phyloP scores from a whole-genome alignment of 345 rosid genomes.

The Brassica incana region DNA sequence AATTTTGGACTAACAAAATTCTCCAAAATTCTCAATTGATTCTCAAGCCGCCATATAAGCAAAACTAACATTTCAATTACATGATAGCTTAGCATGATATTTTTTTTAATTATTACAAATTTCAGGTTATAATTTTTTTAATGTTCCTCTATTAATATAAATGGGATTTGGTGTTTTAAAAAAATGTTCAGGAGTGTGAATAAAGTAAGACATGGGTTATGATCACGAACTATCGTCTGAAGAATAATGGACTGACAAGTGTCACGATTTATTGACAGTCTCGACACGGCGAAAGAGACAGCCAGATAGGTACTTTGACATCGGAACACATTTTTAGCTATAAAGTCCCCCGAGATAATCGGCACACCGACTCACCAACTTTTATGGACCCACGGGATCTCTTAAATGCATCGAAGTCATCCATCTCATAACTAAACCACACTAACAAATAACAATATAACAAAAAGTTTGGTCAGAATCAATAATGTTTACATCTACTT shows the following conservation, averaged over 20 bases:
- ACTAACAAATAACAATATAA: conserved; percentile 7
- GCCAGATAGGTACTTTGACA: conserved; percentile 30
- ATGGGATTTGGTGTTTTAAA: too few species aligned
- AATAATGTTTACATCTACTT: conserved; percentile 30
- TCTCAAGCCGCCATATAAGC: too few species aligned
- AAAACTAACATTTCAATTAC: too few species aligned
- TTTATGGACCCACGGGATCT: conserved; percentile 21
- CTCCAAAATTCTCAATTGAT: too few species aligned
- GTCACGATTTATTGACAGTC: background rate
- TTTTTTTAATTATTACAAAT: too few species aligned
- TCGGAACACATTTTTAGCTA: background rate
- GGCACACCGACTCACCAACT: too few species aligned
- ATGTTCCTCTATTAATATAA: too few species aligned
- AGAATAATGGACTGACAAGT: conserved; percentile 6
- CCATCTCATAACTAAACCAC: conserved; percentile 31
- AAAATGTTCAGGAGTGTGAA: background rate
- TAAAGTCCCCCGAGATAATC: too few species aligned
- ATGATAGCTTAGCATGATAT: too few species aligned
- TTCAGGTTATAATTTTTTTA: too few species aligned
- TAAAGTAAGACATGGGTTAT: background rate
- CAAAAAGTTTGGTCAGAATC: conserved; percentile 32
- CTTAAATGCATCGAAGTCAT: conserved; percentile 26
- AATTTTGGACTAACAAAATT: too few species aligned
- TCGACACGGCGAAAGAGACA: background rate
- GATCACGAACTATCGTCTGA: background rate